A percentile compares a stretch with the other conserved stretches of the same genome.
Conservation (phyloP, 306 rosid genomes). For the Argentina anserina region DNA sequence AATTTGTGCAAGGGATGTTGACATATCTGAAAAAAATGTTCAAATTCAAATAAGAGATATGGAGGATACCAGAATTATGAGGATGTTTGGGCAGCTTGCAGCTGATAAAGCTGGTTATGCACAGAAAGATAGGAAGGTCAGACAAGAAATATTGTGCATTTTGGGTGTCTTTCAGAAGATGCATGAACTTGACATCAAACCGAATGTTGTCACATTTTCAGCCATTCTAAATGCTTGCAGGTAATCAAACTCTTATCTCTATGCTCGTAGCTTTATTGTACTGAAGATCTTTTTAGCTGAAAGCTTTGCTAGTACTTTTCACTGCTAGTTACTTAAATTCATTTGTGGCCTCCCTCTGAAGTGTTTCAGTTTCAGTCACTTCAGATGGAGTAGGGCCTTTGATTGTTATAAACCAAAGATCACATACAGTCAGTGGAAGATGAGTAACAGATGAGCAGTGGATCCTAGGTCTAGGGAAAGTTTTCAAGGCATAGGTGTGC, state of each 20-base stretch:
- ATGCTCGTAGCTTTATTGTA: background rate
- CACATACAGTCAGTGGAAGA: background rate
- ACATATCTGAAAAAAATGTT: conserved; percentile 11
- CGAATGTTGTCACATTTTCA: conserved; percentile 64
- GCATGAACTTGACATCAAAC: conserved; percentile 61
- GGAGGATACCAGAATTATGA: conserved; percentile 32
- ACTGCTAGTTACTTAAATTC: conserved; percentile 3
- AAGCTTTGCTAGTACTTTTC: background rate
- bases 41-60: conserved; percentile 15
- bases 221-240: conserved; percentile 97
- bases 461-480: background rate
- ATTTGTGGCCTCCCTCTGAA: background rate
- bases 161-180: conserved; percentile 64
- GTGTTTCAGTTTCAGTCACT: background rate
- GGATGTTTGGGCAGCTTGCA: conserved; percentile 53
- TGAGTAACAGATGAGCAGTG: background rate
- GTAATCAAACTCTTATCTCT: conserved; percentile 30
- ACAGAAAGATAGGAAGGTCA: conserved; percentile 39
- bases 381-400: background rate
- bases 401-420: background rate
- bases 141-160: conserved; percentile 47
- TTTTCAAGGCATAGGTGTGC: background rate
- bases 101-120: conserved; percentile 49
- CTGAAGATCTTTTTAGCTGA: conserved; percentile 1
- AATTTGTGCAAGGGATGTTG: conserved; percentile 8